Evolutionary conservation across 108 stramenopile species (phyloP).

Genomic region (Seminavis robusta): DNA sequence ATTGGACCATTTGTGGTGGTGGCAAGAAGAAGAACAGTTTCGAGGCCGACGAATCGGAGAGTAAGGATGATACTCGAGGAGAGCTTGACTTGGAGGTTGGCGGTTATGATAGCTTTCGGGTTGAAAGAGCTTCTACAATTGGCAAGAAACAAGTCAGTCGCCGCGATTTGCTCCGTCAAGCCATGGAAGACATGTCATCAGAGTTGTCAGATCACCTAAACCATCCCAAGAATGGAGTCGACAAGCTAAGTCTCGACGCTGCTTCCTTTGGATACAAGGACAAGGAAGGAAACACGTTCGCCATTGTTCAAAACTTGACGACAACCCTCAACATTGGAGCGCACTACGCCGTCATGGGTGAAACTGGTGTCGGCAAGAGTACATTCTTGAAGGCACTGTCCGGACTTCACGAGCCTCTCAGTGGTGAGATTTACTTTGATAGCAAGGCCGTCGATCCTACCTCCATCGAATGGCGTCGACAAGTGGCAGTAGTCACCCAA

Average conservation of each 20-base stretch:
- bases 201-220: too few species aligned
- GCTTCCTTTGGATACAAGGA: not conserved
- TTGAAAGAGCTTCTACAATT: too few species aligned
- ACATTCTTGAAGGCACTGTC: not conserved
- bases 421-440: not conserved
- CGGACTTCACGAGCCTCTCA: too few species aligned
- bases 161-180: too few species aligned
- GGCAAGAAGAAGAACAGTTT: too few species aligned
- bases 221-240: too few species aligned
- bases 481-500: too few species aligned
- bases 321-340: not conserved
- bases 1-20: not conserved
- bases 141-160: too few species aligned
- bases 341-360: not conserved
- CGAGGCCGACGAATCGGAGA: too few species aligned
- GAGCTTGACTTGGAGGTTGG: not conserved
- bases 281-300: not conserved
- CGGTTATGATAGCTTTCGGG: too few species aligned
- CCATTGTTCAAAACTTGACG: not conserved
- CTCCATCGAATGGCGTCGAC: not conserved
- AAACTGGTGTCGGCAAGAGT: not conserved
- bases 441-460: not conserved
- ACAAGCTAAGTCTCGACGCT: not conserved
- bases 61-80: too few species aligned
- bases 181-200: too few species aligned